Evolutionary conservation across 192 early-diverging fungal genomes (phyloP).

Genomic region (Coemansia sp.): DNA sequence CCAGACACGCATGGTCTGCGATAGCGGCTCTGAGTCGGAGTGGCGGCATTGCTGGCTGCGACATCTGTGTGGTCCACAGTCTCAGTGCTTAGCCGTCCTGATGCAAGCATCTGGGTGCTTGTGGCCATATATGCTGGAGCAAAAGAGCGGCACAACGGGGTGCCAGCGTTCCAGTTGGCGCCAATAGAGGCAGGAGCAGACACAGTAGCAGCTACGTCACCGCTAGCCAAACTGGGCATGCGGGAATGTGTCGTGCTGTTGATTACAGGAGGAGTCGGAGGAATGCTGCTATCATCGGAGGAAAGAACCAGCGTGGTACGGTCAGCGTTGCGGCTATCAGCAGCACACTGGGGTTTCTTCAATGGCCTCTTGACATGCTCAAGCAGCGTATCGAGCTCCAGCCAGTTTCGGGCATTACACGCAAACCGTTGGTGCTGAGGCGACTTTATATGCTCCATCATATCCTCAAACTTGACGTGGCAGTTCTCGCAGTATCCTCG

Average conservation of each 20-base stretch:
- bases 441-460: conserved; percentile 48
- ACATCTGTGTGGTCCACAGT: conserved; percentile 6
- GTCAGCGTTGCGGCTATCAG: not conserved
- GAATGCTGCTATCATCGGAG: conserved; percentile 31
- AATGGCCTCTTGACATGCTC: conserved; percentile 35
- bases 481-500: conserved; percentile 59
- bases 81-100: conserved; percentile 47
- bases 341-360: conserved; percentile 12
- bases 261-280: conserved; percentile 2
- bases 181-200: conserved; percentile 8
- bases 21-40: not conserved
- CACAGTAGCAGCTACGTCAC: conserved; percentile 5
- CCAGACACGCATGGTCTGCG: not conserved
- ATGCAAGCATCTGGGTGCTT: conserved; percentile 33
- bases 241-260: not conserved
- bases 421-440: conserved; percentile 51
- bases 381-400: conserved; percentile 46
- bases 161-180: conserved; percentile 18
- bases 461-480: conserved; percentile 50
- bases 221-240: not conserved
- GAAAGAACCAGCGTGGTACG: conserved; percentile 19
- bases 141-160: conserved; percentile 3
- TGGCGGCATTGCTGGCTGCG: not conserved
- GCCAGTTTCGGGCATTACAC: conserved; percentile 46
- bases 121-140: conserved; percentile 8